These are phyloP conservation scores for Ricinus communis DNA, from an alignment of 345 rosid species.

Conservation along the genomic window DNA sequence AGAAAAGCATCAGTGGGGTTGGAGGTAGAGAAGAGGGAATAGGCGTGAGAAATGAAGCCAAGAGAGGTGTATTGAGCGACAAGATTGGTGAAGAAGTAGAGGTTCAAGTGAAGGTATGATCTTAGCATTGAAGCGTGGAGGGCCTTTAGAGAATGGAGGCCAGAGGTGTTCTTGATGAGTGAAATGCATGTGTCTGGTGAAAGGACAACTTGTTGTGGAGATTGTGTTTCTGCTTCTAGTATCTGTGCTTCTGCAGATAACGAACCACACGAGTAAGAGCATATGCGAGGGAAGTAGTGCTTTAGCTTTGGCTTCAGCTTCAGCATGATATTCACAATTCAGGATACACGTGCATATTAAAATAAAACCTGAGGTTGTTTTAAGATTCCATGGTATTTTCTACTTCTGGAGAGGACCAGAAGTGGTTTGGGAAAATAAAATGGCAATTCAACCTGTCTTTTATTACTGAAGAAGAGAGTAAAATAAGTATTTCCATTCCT, in stretches of 20 bases:
- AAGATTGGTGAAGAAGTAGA: constrained; percentile 38
- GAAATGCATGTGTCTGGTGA: constrained; percentile 25
- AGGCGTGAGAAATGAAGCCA: constrained; percentile 37
- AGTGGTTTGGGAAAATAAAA: no score
- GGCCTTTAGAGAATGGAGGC: constrained; percentile 27
- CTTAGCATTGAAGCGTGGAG: constrained; percentile 36
- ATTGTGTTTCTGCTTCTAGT: background rate
- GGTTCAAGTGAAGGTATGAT: constrained; percentile 24
- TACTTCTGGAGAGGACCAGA: no score
- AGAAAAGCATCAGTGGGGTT: constrained; percentile 35
- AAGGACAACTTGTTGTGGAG: background rate
- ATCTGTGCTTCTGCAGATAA: no score
- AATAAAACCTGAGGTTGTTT: no score
- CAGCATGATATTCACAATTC: background rate
- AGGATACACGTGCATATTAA: no score
- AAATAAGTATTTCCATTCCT: constrained; percentile 5
- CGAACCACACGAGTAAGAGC: background rate
- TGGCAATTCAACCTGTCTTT: no score
- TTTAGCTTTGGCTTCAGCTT: background rate
- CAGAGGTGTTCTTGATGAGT: constrained; percentile 33
- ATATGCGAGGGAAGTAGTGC: background rate
- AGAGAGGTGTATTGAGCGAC: constrained; percentile 34
- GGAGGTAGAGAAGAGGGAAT: constrained; percentile 35
- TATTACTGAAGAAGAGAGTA: background rate
- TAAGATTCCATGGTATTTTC: no score